Evolutionary conservation across 2,329 filamentous ascomycete species (phyloP), one percentile per base, ranked within the genome.

Genomic region (Aaosphaeria arxii): DNA sequence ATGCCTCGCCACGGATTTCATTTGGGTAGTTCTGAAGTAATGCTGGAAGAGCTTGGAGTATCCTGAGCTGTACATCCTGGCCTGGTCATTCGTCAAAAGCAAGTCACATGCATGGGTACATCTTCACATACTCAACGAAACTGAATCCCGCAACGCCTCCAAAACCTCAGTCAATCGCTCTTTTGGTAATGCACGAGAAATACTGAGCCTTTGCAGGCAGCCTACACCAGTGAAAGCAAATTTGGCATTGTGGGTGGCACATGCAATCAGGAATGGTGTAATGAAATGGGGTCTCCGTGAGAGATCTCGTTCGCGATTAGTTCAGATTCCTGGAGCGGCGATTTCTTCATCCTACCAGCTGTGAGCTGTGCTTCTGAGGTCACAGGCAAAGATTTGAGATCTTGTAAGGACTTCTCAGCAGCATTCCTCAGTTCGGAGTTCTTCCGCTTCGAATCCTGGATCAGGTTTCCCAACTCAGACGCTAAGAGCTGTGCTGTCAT

Each of bases 381-480:
- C 44, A 83, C 79, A 45, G 86, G 81, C 17, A 95, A 76, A 44
- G 80, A 77, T 71, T 88, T 96, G 52, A 99, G 79, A 59, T 97
- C 94, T 57, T 91, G 88, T 24, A 97, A 77, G 11, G 94, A 95
- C 72, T 91, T 95, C 67, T 99, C 94, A 30, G 94, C 91, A 44
- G 94, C 90, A 80, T 88, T 88, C 76, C 88, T 85, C 45, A 99
- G 79, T 63, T 97, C 94, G 59, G 87, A 84, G 71, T 96, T 87
- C 74, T 95, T 97, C 63, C 92, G 84, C 74, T 95, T 97, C 68
- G 91, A 94, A 77, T 99, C 94, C 72, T 95, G 89, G 62, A 96
- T 87, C 69, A 96, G 83, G 74, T 89, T 95, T 64, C 87, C 83
- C 70, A 96, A 83, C 81, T 96, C 91, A 49, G 88, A 86, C 66